Conservation (phyloP, 805 yeast genomes). For the Candida germanica region DNA sequence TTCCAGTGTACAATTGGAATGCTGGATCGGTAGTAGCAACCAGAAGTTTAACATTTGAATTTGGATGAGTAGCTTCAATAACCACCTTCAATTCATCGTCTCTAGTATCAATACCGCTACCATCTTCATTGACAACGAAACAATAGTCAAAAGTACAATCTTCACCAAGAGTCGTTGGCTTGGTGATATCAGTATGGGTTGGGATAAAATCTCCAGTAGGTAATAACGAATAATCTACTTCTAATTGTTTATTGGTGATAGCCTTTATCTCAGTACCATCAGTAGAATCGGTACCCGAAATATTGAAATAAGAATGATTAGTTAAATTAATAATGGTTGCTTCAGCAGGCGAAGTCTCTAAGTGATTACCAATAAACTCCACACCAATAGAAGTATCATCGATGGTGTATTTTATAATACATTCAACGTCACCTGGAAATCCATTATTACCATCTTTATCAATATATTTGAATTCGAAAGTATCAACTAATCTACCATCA, state of each 20-base stretch:
- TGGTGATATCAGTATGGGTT: conserved; percentile 18
- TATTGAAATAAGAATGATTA: conserved; percentile 62
- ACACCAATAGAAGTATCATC: conserved; percentile 37
- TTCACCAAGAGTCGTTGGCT: conserved; percentile 16
- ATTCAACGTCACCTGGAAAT: conserved; percentile 57
- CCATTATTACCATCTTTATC: conserved; percentile 52
- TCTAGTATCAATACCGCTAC: conserved; percentile 46
- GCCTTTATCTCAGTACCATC: conserved; percentile 34
- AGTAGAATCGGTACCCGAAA: conserved; percentile 27
- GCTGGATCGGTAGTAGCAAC: conserved; percentile 62
- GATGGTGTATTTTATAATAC: conserved; percentile 45
- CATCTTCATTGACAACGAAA: conserved; percentile 41
- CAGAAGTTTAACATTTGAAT: conserved; percentile 37
- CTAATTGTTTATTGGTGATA: conserved; percentile 38
- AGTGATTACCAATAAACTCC: conserved; percentile 43
- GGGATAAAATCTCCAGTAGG: conserved; percentile 47
- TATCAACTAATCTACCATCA: conserved; percentile 24
- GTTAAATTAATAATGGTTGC: conserved; percentile 56
- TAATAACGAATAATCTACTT: conserved; percentile 35
- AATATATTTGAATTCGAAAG: conserved; percentile 32
- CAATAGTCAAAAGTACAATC: conserved; percentile 44
- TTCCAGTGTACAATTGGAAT: conserved; percentile 66
- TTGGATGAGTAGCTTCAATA: conserved; percentile 45
- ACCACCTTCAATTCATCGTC: conserved; percentile 29
- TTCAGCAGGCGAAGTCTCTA: conserved; percentile 27